Base-by-base conservation (phyloP, 257 asterid genomes). In the Hygrophila difformis region DNA sequence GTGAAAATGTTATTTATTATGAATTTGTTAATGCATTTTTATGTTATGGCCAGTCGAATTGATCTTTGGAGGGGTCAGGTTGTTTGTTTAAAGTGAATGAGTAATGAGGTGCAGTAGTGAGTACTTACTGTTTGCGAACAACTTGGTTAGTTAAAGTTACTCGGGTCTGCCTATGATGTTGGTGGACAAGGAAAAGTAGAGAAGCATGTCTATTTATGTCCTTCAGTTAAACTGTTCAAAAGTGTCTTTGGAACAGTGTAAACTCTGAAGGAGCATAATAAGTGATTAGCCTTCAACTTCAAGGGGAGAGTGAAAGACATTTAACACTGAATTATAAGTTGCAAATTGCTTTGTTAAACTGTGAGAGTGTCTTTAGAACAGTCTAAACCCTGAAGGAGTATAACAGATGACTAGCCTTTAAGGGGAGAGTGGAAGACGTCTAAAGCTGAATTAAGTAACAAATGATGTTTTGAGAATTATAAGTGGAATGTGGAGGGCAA, bases 381-480 rank as follows among this genome's bases (percentile, higher is more conserved):
- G 22, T 24, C 20, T 16, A 11, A 36, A 37, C 35, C 23, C 9
- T 21, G 18, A 50, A 39, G 21, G 19, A 40, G 19, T 13, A 41
- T 18, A 21, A 15, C 20, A 51, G 57, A 34, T 33, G 18, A 36
- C 5, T 20, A 28, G 19, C 12, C 16, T 29, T 19, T 22, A 33
- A 8, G 35, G 47, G 47, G 36, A 13, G 12, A n/a, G 18, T 15
- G 36, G 44, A 19, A 13, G 40, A 21, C 24, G 21, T 52, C 23
- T 39, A 22, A 44, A 52, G 42, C 14, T 13, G 33, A 20, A 33
- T n/a, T n/a, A n/a, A n/a, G n/a, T n/a, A n/a, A n/a, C n/a, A n/a
- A 17, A 18, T 33, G 44, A 23, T 43, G 18, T 23, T 44, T 34
- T 29, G 43, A 33, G 54, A 39, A 50, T 13, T 37, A 17, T 41